Base-by-base conservation (phyloP, 2,329 filamentous ascomycete genomes). In the Didymella keratinophila region DNA sequence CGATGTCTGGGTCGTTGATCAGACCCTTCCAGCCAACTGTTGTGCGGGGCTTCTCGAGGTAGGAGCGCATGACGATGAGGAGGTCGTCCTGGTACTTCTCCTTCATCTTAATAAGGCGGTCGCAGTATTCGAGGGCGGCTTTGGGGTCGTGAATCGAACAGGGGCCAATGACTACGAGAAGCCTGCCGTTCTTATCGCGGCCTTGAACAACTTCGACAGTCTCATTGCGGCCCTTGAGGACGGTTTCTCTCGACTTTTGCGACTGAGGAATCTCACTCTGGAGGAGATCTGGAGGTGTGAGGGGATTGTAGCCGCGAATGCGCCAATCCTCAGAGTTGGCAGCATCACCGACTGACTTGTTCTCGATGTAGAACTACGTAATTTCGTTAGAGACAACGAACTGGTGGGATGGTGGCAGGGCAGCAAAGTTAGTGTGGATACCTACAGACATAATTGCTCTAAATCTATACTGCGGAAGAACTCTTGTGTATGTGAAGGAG, bases 1-100 rank as follows among this genome's bases (percentile, higher is more conserved):
- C 93, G 75, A 99, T 96, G 74, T 98, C 94, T 2, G 95, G 95
- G 79, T 99, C 95, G 78, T 99, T 98, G 82, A 99, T 96, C 70
- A 99, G 83, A 48, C 95, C 95, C 83, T 99, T 99, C 95, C 95
- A 99, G 68, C 95, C 95, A 27, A 99, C 92, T 0, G 95, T 99
- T 27, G 95, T 99, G 65, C 95, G 89, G 21, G 95, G 95, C 85
- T 99, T 99, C 85, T 99, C 95, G 60, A 99, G 87, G 86, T 99
- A 99, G 64, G 92, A 91, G 69, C 95, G 91, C 95, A 99, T 99
- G 62, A 99, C 90, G 68, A 99, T 95, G 70, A 96, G 84, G 36
- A 99, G 85, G 75, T 98, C 92, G 72, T 93, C 86, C 76, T 90
- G 86, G 82, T 97, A 89, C 82, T 96, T 95, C 76, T 93, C 87